Percentiles rank a stretch among this genome's conserved stretches.
Conservation (phyloP, 2,329 filamentous ascomycete species). For the Penicillium sp. region DNA sequence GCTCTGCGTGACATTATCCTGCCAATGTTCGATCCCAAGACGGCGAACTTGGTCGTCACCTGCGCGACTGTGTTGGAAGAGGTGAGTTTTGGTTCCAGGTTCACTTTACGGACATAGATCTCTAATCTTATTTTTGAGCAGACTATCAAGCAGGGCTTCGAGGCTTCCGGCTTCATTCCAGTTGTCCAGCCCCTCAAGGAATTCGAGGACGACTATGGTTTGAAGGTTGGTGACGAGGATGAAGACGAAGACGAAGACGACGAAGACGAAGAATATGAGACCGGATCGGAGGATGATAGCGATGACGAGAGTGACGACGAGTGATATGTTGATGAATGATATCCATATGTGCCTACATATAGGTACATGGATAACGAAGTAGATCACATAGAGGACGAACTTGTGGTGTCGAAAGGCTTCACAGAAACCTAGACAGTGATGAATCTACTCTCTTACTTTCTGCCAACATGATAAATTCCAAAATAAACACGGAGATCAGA, state of each 20-base stretch:
- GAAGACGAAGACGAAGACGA: conserved; percentile 62
- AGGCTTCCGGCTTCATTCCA: conserved; percentile 73
- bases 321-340: conserved; percentile 23
- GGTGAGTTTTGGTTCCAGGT: conserved; percentile 53
- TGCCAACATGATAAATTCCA: not conserved
- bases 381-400: conserved; percentile 13
- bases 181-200: conserved; percentile 70
- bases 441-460: conserved; percentile 3
- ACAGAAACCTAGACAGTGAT: not conserved
- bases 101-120: conserved; percentile 3
- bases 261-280: conserved; percentile 51
- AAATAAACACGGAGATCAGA: not conserved
- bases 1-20: conserved; percentile 74
- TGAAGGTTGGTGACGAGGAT: conserved; percentile 63
- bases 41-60: conserved; percentile 81
- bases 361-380: conserved; percentile 9
- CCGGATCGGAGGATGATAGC: conserved; percentile 42
- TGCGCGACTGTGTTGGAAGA: conserved; percentile 83
- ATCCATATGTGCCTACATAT: not conserved
- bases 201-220: conserved; percentile 88
- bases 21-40: conserved; percentile 75
- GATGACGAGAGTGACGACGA: conserved; percentile 49
- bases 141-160: conserved; percentile 74
- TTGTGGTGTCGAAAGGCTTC: conserved; percentile 4
- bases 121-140: conserved; percentile 39